Conservation (phyloP, 768 basidiomycete genomes). For the Tricholoma hemisulphureum region DNA sequence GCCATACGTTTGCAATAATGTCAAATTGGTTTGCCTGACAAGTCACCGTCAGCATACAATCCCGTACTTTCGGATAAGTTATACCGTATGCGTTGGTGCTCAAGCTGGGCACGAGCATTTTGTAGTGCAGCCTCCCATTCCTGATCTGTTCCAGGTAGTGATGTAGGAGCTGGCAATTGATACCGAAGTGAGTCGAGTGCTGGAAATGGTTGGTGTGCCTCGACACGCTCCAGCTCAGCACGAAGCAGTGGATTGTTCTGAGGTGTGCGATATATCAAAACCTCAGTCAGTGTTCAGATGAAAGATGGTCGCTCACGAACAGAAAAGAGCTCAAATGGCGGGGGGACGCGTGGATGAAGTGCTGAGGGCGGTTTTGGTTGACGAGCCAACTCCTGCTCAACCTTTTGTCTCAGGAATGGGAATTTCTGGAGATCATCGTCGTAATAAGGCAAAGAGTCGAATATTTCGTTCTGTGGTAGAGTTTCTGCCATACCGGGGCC, state of each 20-base stretch:
- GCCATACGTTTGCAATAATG: conserved; percentile 82
- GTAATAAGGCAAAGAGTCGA: conserved; percentile 92
- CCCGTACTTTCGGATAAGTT: background rate
- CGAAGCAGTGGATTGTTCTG: conserved; percentile 70
- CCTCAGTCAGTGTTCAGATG: background rate
- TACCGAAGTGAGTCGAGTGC: conserved; percentile 73
- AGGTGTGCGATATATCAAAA: background rate
- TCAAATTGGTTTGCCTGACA: conserved; percentile 75
- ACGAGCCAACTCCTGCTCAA: conserved; percentile 73
- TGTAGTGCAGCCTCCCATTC: conserved; percentile 74
- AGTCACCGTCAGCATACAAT: conserved; percentile 7
- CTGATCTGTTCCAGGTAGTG: conserved; percentile 62
- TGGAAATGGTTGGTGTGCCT: conserved; percentile 60
- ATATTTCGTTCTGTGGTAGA: conserved; percentile 36
- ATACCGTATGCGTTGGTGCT: conserved; percentile 81
- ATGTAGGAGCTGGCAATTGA: conserved; percentile 66
- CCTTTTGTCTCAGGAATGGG: conserved; percentile 69
- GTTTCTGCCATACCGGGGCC: conserved; percentile 23
- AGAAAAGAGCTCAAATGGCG: conserved; percentile 61
- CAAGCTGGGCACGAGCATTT: conserved; percentile 79
- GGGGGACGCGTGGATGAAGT: conserved; percentile 75
- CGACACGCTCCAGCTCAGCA: conserved; percentile 75
- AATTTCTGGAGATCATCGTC: conserved; percentile 86
- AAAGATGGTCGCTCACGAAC: conserved; percentile 52
- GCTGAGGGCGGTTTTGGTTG: conserved; percentile 58